Evolutionary conservation across 805 yeast species (phyloP).

Genomic region (Candida odintsovae): DNA sequence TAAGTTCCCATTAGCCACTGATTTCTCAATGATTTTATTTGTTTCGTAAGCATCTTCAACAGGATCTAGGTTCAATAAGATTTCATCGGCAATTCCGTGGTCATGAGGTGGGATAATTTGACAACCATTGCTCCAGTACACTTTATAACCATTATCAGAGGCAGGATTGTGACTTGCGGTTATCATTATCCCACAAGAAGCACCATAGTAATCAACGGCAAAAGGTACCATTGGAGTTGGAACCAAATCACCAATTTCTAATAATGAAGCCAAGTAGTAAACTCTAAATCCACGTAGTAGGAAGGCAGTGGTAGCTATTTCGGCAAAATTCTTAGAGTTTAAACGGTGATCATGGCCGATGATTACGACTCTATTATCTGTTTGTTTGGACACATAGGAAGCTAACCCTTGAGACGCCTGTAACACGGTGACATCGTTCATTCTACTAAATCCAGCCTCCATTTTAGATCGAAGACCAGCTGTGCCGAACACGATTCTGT

Average conservation of each 20-base stretch:
- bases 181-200: constrained; percentile 86
- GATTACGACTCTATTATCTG: constrained; percentile 43
- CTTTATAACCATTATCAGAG: constrained; percentile 89
- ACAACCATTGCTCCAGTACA: constrained; percentile 89
- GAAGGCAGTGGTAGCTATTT: constrained; percentile 72
- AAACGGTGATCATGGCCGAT: constrained; percentile 91
- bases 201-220: constrained; percentile 54
- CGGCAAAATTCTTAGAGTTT: constrained; percentile 75
- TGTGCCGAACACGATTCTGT: constrained; percentile 82
- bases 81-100: constrained; percentile 56
- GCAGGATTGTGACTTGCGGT: constrained; percentile 89
- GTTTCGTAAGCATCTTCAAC: constrained; percentile 49
- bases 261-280: constrained; percentile 43
- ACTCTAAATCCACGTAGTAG: constrained; percentile 64
- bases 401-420: constrained; percentile 89
- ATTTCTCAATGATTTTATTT: constrained; percentile 29
- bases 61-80: constrained; percentile 56
- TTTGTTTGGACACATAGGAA: constrained; percentile 33
- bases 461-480: constrained; percentile 85
- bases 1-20: constrained; percentile 25
- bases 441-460: constrained; percentile 86
- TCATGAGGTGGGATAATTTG: constrained; percentile 96
- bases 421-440: constrained; percentile 83
- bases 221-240: constrained; percentile 95
- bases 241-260: constrained; percentile 30